Evolutionary conservation across 306 rosid species (phyloP).

Genomic region (Pyrus bretschneideri): DNA sequence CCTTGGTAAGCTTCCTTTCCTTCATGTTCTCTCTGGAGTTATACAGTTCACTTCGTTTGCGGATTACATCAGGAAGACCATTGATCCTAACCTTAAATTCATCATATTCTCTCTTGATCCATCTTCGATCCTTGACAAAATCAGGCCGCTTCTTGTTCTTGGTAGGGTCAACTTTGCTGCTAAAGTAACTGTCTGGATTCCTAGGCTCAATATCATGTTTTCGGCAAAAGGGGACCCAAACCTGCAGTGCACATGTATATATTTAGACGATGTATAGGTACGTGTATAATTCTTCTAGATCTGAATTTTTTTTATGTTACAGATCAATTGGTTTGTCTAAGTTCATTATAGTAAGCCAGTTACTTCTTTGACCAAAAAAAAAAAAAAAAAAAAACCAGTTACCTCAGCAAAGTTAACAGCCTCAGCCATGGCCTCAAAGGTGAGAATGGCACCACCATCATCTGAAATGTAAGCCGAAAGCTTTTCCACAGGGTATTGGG

Average conservation of each 20-base stretch:
- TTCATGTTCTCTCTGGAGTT: constrained; percentile 52
- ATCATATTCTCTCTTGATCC: constrained; percentile 91
- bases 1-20: constrained; percentile 45
- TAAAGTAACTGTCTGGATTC: constrained; percentile 82
- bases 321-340: too few species aligned
- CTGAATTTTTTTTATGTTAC: neutral
- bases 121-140: constrained; percentile 78
- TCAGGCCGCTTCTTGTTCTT: constrained; percentile 68
- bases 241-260: constrained; percentile 19
- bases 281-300: neutral
- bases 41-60: constrained; percentile 38
- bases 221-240: constrained; percentile 86
- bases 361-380: too few species aligned
- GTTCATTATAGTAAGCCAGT: too few species aligned
- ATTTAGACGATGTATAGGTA: neutral
- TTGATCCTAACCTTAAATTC: constrained; percentile 88
- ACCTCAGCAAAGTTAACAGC: constrained; percentile 82
- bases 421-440: constrained; percentile 88
- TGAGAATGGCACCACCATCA: constrained; percentile 90
- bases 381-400: neutral
- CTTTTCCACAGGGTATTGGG: constrained; percentile 66
- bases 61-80: constrained; percentile 58
- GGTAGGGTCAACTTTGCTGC: constrained; percentile 58
- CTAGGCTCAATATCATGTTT: constrained; percentile 75
- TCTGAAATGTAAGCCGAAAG: constrained; percentile 64